Conservation (phyloP, 192 early-diverging fungal species). For the Backusella tarrabulga region DNA sequence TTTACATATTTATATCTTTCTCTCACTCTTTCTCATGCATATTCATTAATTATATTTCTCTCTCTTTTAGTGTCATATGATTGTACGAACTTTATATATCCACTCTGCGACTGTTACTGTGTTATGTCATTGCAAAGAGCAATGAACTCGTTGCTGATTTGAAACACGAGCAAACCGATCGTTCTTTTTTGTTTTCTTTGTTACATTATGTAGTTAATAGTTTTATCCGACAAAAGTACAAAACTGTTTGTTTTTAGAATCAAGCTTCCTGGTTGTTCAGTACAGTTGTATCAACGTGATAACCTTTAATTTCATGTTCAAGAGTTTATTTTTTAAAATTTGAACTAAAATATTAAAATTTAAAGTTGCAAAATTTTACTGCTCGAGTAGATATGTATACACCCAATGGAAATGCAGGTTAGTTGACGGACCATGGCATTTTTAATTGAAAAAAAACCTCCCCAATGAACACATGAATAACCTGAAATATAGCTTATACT, state of each 20-base stretch:
- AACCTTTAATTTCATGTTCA: too few species aligned
- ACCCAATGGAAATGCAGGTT: too few species aligned
- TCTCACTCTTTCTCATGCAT: neutral
- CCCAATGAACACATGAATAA: neutral
- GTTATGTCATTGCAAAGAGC: neutral
- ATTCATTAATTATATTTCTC: neutral
- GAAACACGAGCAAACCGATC: neutral
- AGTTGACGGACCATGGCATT: neutral
- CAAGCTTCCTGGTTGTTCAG: too few species aligned
- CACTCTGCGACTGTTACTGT: neutral
- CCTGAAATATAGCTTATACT: neutral
- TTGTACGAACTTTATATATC: neutral
- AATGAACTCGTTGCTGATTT: neutral
- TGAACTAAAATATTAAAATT: too few species aligned
- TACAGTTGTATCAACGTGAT: too few species aligned
- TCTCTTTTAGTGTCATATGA: neutral
- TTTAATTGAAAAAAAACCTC: neutral
- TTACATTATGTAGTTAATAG: neutral
- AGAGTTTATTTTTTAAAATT: too few species aligned
- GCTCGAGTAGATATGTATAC: too few species aligned
- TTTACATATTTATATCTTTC: neutral
- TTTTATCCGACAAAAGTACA: neutral
- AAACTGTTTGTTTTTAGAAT: neutral
- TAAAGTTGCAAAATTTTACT: too few species aligned
- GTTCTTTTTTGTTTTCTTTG: constrained; percentile 10